Percentiles rank a stretch among this genome's conserved stretches.
phyloP scores from a whole-genome alignment of 2,329 filamentous ascomycete species.

The Sclerotinia sclerotiorum region DNA sequence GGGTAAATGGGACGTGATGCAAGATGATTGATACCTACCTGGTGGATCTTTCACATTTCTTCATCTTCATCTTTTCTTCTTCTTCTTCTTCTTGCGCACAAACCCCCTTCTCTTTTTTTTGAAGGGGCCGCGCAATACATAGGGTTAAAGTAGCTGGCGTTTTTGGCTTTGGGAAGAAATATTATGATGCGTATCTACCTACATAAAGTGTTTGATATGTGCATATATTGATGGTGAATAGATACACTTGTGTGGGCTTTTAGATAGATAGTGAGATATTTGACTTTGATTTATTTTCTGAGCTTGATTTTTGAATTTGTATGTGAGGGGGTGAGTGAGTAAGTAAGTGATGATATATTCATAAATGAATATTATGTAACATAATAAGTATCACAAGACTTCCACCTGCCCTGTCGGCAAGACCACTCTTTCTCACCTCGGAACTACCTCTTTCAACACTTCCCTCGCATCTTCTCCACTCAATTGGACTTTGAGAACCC shows the following conservation, averaged over 20 bases:
- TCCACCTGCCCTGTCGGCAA: no score
- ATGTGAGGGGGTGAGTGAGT: neutral
- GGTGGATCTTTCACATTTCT: neutral
- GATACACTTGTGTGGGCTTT: neutral
- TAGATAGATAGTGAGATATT: neutral
- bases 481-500: no score
- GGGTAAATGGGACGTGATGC: neutral
- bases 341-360: neutral
- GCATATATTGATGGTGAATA: neutral
- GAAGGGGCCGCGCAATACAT: neutral
- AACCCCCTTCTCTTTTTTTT: neutral
- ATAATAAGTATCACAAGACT: no score
- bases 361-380: no score
- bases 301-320: neutral
- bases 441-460: no score
- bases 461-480: no score
- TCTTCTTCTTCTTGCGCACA: slow-evolving; percentile 4
- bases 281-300: neutral
- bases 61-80: neutral
- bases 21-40: neutral
- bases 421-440: no score
- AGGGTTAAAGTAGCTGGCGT: neutral
- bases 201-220: neutral
- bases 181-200: neutral
- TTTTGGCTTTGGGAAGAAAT: neutral